Evolutionary conservation across 345 rosid species (phyloP), one percentile per base, ranked within the genome.

Genomic region (Ceriops tagal): DNA sequence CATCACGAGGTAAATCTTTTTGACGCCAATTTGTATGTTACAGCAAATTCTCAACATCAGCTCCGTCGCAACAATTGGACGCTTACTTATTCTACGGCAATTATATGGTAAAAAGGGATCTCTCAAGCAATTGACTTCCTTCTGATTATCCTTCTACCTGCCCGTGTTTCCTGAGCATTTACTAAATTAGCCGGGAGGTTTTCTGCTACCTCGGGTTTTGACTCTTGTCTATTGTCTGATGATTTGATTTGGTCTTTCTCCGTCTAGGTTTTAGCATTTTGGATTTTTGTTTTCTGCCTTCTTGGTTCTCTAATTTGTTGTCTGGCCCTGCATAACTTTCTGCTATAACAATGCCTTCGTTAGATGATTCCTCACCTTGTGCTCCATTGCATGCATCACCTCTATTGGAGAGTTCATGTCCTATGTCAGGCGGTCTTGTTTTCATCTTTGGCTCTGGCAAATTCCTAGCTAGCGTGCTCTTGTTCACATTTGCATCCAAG

Each of bases 381-480:
- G 66, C 61, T 62, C 49, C 75, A 39, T 24, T 4, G 49, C 49
- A 43, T 11, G 49, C 16, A 43, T 43, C 49, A 15, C 18, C 49
- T 15, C 49, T 24, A 27, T 53, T 55, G 37, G 5, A 8, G 8
- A 32, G 35, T 62, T 57, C 60, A 34, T 47, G 53, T 32, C 20
- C 69, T 9, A 27, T 13, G 1, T 49, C 47, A 47, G 8, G 51
- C 3, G 26, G 13, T 43, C 20, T 63, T 31, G 31, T n/a, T 21
- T 32, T 65, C 22, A 68, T 24, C 59, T 64, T 63, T 34, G 81
- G 70, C 26, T 28, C 39, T 8, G 55, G 22, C 60, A 72, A 66
- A 28, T 64, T 75, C 66, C 66, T 83, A 61, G 61, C 71, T 46
- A 78, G 61, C 67, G 66, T 61, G 39, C 47, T 43, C 0, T 43